These are phyloP conservation scores for Geotrichum phurueaensis DNA, from an alignment of 1,139 yeast genomes.

Conservation along the genomic window DNA sequence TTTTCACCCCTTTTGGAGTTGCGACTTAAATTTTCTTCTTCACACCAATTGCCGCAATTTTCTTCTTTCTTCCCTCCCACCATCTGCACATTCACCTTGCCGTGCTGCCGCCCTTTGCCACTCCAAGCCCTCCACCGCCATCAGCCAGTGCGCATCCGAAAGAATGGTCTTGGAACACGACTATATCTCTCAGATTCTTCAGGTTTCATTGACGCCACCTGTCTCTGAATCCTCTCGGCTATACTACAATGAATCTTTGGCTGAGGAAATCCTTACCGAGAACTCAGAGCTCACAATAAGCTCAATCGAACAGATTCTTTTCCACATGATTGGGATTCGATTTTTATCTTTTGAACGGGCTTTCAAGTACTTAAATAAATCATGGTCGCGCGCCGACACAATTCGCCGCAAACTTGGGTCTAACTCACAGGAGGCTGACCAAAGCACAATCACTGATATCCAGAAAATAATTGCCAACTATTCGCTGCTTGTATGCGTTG, in stretches of 20 bases:
- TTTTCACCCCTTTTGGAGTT: neutral
- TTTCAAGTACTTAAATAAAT: neutral
- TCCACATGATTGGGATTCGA: neutral
- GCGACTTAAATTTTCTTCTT: neutral
- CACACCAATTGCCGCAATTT: neutral
- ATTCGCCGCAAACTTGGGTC: neutral
- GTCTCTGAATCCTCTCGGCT: slow-evolving; percentile 7
- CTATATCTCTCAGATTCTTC: slow-evolving; percentile 23
- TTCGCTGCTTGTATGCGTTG: neutral
- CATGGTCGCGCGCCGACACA: slow-evolving; percentile 7
- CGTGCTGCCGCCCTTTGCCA: neutral
- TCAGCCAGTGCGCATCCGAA: neutral
- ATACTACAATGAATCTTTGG: slow-evolving; percentile 13
- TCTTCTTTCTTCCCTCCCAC: neutral
- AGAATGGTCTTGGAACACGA: slow-evolving; percentile 7
- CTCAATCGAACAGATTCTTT: neutral
- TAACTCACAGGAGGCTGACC: neutral
- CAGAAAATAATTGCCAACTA: slow-evolving; percentile 4
- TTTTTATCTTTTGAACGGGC: neutral
- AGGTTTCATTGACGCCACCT: slow-evolving; percentile 21
- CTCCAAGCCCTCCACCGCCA: neutral
- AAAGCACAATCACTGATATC: neutral
- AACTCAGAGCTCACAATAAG: neutral
- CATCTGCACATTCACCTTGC: too few species aligned
- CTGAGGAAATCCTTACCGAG: slow-evolving; percentile 20